A percentile compares a stretch with the other conserved stretches of the same genome.
phyloP scores from a whole-genome alignment of 2,329 filamentous ascomycete species.

The Aspergillus clavatus region DNA sequence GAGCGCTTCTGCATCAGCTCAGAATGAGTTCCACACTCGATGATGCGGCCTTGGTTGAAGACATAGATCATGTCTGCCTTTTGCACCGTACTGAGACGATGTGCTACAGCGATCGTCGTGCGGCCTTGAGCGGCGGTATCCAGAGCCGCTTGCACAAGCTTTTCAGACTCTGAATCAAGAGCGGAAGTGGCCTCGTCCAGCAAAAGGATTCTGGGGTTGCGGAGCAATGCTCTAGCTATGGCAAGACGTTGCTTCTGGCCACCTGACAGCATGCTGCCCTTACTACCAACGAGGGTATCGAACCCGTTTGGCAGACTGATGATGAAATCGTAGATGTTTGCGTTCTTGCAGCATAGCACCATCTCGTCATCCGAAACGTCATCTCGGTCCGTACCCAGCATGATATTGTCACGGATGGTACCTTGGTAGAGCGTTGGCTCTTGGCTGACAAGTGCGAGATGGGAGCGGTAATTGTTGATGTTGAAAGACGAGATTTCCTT shows the following conservation, averaged over 20 bases:
- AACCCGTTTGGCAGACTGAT: constrained; percentile 83
- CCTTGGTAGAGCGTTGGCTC: constrained; percentile 95
- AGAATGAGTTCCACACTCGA: constrained; percentile 75
- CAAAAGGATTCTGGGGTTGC: constrained; percentile 79
- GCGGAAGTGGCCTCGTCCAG: constrained; percentile 69
- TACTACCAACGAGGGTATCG: constrained; percentile 77
- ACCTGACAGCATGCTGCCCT: constrained; percentile 78
- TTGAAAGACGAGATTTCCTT: constrained; percentile 76
- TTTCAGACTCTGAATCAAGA: constrained; percentile 47
- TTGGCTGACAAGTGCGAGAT: constrained; percentile 84
- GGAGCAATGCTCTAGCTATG: constrained; percentile 83
- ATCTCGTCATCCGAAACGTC: constrained; percentile 68
- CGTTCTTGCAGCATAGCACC: constrained; percentile 75
- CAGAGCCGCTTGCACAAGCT: constrained; percentile 62
- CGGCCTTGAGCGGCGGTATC: constrained; percentile 78
- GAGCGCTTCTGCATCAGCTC: constrained; percentile 67
- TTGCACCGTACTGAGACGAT: constrained; percentile 86
- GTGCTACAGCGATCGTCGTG: constrained; percentile 91
- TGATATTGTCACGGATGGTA: constrained; percentile 82
- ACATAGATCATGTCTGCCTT: constrained; percentile 94
- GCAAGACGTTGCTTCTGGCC: constrained; percentile 94
- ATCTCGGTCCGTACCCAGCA: constrained; percentile 66
- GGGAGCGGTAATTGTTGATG: constrained; percentile 76
- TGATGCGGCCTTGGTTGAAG: constrained; percentile 83
- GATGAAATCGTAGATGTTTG: constrained; percentile 92